These are phyloP conservation scores for Shiraia bambusicola DNA, from an alignment of 2,329 filamentous ascomycete genomes.

Conservation along the genomic window DNA sequence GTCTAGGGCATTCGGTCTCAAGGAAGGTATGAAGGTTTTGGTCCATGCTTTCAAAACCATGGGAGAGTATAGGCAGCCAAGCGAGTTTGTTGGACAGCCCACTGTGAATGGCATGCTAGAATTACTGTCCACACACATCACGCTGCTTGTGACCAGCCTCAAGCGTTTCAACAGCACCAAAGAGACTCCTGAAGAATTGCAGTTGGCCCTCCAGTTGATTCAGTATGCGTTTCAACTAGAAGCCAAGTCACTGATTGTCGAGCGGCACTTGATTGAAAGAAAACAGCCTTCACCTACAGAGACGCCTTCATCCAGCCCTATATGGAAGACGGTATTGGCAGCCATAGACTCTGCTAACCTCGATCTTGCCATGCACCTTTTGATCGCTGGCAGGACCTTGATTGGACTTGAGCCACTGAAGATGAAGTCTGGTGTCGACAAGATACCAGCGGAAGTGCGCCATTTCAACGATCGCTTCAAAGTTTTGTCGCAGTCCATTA, in stretches of 20 bases:
- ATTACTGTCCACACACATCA: slow-evolving; percentile 62
- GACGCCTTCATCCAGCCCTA: slow-evolving; percentile 68
- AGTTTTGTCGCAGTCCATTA: slow-evolving; percentile 63
- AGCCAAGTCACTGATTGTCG: slow-evolving; percentile 67
- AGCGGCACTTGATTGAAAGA: slow-evolving; percentile 66
- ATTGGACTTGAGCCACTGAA: slow-evolving; percentile 73
- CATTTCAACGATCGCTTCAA: slow-evolving; percentile 76
- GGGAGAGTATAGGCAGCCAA: slow-evolving; percentile 13
- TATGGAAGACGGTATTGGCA: slow-evolving; percentile 77
- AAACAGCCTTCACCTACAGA: slow-evolving; percentile 63
- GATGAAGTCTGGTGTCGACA: slow-evolving; percentile 42
- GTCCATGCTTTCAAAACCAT: slow-evolving; percentile 38
- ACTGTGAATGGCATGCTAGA: slow-evolving; percentile 61
- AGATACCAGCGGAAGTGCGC: slow-evolving; percentile 57
- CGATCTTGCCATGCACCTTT: slow-evolving; percentile 71
- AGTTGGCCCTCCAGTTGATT: slow-evolving; percentile 64
- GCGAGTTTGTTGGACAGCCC: slow-evolving; percentile 42
- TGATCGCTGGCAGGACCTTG: slow-evolving; percentile 70
- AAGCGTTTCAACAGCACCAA: slow-evolving; percentile 29
- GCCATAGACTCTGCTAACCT: slow-evolving; percentile 67
- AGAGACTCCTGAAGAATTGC: slow-evolving; percentile 37
- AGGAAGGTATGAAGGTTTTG: slow-evolving; percentile 55
- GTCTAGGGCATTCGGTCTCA: slow-evolving; percentile 63
- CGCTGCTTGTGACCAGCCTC: slow-evolving; percentile 37
- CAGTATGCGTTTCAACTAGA: slow-evolving; percentile 69